phyloP scores from a whole-genome alignment of 1,284 basidiomycete genomes.

The Taiwanofungus camphoratus region DNA sequence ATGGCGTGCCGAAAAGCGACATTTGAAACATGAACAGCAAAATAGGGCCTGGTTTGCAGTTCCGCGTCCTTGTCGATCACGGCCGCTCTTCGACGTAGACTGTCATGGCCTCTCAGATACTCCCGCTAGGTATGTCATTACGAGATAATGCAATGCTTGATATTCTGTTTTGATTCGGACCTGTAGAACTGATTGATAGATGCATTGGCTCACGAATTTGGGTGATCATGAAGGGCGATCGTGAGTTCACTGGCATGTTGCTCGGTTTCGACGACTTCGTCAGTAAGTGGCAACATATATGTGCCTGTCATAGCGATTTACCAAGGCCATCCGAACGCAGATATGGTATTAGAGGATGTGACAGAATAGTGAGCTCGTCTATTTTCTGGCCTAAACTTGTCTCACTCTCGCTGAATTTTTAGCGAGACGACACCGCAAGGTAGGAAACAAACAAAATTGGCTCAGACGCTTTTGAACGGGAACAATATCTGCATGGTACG shows the following conservation, averaged over 20 bases:
- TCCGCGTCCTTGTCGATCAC: too few relatives aligned
- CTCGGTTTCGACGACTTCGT: conserved; percentile 99
- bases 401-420: conserved; percentile 5
- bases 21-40: too few relatives aligned
- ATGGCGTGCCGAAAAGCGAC: too few relatives aligned
- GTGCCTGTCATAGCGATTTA: not conserved
- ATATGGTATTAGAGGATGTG: conserved; percentile 98
- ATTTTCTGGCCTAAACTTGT: not conserved
- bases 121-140: conserved; percentile 40
- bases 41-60: too few relatives aligned
- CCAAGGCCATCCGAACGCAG: conserved; percentile 36
- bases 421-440: conserved; percentile 87
- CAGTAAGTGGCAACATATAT: conserved; percentile 63
- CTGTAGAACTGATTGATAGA: conserved; percentile 85
- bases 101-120: conserved; percentile 60
- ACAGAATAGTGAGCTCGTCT: conserved; percentile 75
- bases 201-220: conserved; percentile 94
- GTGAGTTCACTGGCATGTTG: conserved; percentile 94
- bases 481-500: conserved; percentile 97
- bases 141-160: not conserved
- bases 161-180: not conserved
- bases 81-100: not conserved
- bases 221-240: conserved; percentile 96
- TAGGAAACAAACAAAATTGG: conserved; percentile 75
- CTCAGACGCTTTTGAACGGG: conserved; percentile 92